Conservation (phyloP, 441 rosid species). For the Flueggea neowawraea region DNA sequence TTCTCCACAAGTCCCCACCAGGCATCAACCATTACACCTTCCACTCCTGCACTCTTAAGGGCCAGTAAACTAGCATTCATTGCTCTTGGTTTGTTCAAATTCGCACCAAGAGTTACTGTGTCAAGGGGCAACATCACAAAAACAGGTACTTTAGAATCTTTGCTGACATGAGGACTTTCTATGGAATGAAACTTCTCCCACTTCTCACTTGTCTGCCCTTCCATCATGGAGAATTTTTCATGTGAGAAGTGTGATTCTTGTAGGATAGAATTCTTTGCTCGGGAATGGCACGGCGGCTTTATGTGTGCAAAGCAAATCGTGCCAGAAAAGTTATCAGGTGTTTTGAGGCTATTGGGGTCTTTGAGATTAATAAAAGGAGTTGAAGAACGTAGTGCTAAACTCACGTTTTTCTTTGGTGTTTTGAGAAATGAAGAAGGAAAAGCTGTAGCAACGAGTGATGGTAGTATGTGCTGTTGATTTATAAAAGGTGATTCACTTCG, state of each 20-base stretch:
- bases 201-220: constrained; percentile 20
- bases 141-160: constrained; percentile 63
- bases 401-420: constrained; percentile 41
- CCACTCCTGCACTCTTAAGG: constrained; percentile 86
- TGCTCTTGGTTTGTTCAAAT: constrained; percentile 78
- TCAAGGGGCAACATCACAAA: constrained; percentile 93
- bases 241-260: constrained; percentile 31
- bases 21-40: constrained; percentile 96
- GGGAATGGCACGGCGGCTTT: constrained; percentile 46
- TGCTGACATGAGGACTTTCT: constrained; percentile 38
- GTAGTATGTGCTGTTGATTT: no score
- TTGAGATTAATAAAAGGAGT: constrained; percentile 63
- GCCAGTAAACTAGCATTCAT: constrained; percentile 95
- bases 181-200: constrained; percentile 51
- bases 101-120: constrained; percentile 63
- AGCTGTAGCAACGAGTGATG: constrained; percentile 9
- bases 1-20: constrained; percentile 99
- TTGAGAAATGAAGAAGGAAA: constrained; percentile 16
- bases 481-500: no score
- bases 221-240: constrained; percentile 26
- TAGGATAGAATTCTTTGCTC: constrained; percentile 30
- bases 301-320: constrained; percentile 43
- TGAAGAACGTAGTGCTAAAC: constrained; percentile 67
- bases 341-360: constrained; percentile 47
- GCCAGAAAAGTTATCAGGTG: constrained; percentile 41